These are phyloP conservation scores for Zasmidium cellare DNA, from an alignment of 2,329 filamentous ascomycete species.

Conservation along the genomic window DNA sequence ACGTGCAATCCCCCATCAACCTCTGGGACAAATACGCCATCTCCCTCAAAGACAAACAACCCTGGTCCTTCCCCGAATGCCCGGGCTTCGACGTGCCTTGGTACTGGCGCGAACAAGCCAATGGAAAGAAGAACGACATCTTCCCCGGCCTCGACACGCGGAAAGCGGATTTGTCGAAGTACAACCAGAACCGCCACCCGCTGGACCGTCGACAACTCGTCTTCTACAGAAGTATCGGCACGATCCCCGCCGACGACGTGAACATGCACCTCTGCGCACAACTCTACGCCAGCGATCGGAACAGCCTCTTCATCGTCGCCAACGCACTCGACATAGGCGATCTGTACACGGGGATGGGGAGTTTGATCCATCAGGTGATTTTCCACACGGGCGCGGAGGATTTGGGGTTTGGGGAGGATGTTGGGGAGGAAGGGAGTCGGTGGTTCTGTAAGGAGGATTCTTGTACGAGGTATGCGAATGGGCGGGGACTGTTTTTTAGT, in stretches of 20 bases:
- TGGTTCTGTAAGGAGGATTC: slow-evolving; percentile 52
- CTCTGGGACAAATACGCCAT: slow-evolving; percentile 33
- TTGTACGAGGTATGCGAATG: slow-evolving; percentile 44
- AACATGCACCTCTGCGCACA: slow-evolving; percentile 59
- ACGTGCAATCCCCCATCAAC: slow-evolving; percentile 33
- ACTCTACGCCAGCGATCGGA: slow-evolving; percentile 56
- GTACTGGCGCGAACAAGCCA: slow-evolving; percentile 31
- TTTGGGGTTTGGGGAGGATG: slow-evolving; percentile 34
- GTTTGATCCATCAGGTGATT: slow-evolving; percentile 49
- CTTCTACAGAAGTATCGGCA: slow-evolving; percentile 42
- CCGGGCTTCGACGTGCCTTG: slow-evolving; percentile 33
- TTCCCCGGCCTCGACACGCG: slow-evolving; percentile 46
- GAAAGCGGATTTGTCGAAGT: slow-evolving; percentile 52
- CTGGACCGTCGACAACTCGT: slow-evolving; percentile 40
- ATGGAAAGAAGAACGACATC: slow-evolving; percentile 33
- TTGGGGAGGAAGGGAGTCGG: slow-evolving; percentile 1
- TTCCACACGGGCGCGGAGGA: slow-evolving; percentile 44
- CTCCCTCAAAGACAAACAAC: slow-evolving; percentile 33
- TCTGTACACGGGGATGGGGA: slow-evolving; percentile 42
- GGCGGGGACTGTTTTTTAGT: slow-evolving; percentile 48
- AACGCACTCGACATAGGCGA: slow-evolving; percentile 45
- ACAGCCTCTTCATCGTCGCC: slow-evolving; percentile 51
- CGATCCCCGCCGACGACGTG: slow-evolving; percentile 33
- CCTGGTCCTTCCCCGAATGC: slow-evolving; percentile 26
- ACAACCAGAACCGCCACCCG: slow-evolving; percentile 40